Conservation (phyloP, 176 grass and related monocot genomes). For the Carex parvula region DNA sequence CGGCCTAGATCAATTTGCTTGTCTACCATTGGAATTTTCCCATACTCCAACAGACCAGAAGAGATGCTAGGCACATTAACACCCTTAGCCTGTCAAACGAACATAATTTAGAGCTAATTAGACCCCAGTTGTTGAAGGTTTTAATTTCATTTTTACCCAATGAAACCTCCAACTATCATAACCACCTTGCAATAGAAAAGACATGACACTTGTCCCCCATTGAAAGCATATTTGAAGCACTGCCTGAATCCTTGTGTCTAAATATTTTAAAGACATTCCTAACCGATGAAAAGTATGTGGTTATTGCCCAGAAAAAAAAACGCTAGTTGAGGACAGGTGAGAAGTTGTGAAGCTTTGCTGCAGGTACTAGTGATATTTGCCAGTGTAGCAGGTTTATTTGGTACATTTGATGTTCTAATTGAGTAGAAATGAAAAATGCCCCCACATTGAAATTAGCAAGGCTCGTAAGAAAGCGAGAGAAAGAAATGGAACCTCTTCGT, state of each 20-base stretch:
- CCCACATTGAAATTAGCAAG: not conserved
- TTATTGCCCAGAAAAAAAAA: constrained; percentile 2
- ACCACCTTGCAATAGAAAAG: not conserved
- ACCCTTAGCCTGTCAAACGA: constrained; percentile 35
- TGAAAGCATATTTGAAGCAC: not conserved
- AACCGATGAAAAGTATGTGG: not conserved
- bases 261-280: not conserved
- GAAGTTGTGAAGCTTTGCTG: not conserved
- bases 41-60: constrained; percentile 27
- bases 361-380: not conserved
- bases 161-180: constrained; percentile 5
- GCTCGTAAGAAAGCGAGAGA: not conserved
- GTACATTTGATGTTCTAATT: not conserved
- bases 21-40: constrained; percentile 53
- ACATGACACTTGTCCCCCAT: not conserved
- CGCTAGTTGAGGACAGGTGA: not conserved
- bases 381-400: not conserved
- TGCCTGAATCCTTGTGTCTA: not conserved
- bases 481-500: constrained; percentile 33
- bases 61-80: constrained; percentile 39
- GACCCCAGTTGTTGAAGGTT: not conserved
- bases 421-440: not conserved
- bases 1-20: constrained; percentile 50
- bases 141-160: not conserved
- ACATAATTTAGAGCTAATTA: constrained; percentile 3